phyloP scores from a whole-genome alignment of 2,329 filamentous ascomycete species.

The Sporothrix humicola region DNA sequence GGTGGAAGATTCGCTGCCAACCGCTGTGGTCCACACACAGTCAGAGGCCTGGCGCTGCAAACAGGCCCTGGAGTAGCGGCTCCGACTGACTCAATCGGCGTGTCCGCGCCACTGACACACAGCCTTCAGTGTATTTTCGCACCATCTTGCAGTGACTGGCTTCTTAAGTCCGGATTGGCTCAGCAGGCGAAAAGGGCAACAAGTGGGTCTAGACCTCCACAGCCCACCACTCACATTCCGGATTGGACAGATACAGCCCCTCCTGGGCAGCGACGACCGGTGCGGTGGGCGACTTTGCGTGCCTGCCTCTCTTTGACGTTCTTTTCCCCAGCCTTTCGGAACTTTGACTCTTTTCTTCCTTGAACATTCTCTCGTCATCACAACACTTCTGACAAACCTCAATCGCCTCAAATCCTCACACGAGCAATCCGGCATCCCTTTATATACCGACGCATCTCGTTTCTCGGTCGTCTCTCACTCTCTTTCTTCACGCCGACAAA shows the following conservation, averaged over 20 bases:
- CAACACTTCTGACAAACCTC: conserved; percentile 5
- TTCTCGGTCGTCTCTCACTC: background rate
- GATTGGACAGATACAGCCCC: background rate
- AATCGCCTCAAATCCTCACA: conserved; percentile 17
- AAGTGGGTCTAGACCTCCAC: conserved; percentile 14
- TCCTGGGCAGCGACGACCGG: conserved; percentile 1
- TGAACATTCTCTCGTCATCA: conserved; percentile 1
- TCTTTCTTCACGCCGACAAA: background rate
- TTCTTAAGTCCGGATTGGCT: conserved; percentile 9
- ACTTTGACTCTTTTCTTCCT: background rate
- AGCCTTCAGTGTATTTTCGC: background rate
- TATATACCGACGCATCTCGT: background rate
- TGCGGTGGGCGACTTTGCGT: background rate
- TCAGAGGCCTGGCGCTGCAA: background rate
- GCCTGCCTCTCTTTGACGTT: background rate
- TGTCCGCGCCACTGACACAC: conserved; percentile 16
- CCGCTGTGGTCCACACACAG: background rate
- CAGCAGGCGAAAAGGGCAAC: conserved; percentile 13
- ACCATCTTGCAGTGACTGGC: background rate
- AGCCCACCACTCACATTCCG: background rate
- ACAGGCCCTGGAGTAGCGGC: background rate
- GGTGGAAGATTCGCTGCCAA: conserved; percentile 27
- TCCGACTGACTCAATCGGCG: conserved; percentile 29
- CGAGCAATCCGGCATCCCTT: background rate
- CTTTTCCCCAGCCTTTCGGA: conserved; percentile 16